Evolutionary conservation across 768 basidiomycete genomes (phyloP), one percentile per base, ranked within the genome.

Genomic region (Pulveroboletus frians): DNA sequence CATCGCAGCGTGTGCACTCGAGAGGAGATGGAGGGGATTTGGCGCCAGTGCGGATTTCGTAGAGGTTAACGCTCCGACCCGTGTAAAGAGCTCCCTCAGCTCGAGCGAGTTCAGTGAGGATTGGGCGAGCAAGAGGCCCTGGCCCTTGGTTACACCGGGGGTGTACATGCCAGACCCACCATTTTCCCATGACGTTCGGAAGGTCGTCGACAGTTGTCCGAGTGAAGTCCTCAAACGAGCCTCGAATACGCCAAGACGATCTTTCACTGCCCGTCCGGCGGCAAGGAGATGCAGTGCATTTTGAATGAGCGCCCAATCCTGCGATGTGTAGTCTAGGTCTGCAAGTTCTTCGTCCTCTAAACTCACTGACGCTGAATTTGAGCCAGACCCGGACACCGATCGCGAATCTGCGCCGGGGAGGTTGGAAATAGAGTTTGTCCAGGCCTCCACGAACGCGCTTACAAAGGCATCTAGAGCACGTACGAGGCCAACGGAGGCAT

Each of bases 251-350:
- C 63, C 57, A 23, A 93, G 69, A 20, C 85, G 82, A 35, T 90
- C 88, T 32, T 76, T 77, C 15, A 94, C 76, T 1, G 79, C 76
- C 5, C 85, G 80, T 23, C 85, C 86, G 30, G 88, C 81, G n/a
- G 88, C 83, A 35, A 97, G 78, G 34, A 94, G 75, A 62, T 92
- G 90, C 13, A 97, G 68, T 2, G 82, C 83, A 10, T 81, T 68
- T 66, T 96, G 94, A 49, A 97, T 92, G 26, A 81, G 76, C 2
- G 81, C 77, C 91, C 92, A 96, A 66, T 98, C 94, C 49, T 91
- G 83, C 4, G 84, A 71, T 2, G 88, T 84, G 60, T 96, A 97
- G 68, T 98, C 90, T 52, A 90, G 69, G 60, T 86, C 86, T 0
- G 81, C 80, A 31, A 93, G 72, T 43, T 92, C 91, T 46, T 78